Percentiles rank a stretch among this genome's conserved stretches.
These are phyloP conservation scores for Apiospora hydei DNA, from an alignment of 2,329 filamentous ascomycete species.

Conservation along the genomic window DNA sequence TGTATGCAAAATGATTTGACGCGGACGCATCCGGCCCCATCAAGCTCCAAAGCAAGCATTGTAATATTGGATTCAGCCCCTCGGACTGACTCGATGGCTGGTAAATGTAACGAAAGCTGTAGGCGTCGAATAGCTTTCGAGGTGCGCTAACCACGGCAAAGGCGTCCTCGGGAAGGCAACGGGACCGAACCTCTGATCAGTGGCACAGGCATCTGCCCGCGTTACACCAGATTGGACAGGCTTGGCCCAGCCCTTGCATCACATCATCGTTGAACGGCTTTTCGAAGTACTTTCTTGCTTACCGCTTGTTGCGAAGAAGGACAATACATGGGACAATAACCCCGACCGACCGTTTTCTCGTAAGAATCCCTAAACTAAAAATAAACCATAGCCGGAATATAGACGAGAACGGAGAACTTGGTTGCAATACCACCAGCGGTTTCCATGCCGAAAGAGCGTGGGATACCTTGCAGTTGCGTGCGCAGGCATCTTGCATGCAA, in stretches of 20 bases:
- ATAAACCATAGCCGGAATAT: neutral
- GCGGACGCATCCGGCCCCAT: neutral
- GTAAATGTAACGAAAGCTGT: conserved; percentile 1
- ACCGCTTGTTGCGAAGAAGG: conserved; percentile 7
- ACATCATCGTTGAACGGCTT: neutral
- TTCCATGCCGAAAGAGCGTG: neutral
- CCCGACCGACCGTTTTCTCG: neutral
- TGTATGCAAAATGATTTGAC: neutral
- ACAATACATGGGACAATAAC: neutral
- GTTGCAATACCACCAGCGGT: neutral
- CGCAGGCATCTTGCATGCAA: neutral
- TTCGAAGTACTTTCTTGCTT: neutral
- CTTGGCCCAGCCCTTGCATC: conserved; percentile 16
- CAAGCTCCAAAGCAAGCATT: neutral
- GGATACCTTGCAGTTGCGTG: neutral
- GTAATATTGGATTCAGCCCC: neutral
- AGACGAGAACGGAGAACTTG: neutral
- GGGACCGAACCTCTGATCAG: conserved; percentile 3
- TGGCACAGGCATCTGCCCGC: neutral
- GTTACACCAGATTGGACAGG: conserved; percentile 20
- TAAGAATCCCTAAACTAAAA: neutral
- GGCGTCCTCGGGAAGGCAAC: conserved; percentile 7
- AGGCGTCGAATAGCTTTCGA: neutral
- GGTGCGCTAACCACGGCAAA: conserved; percentile 10
- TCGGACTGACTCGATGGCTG: neutral